phyloP scores from a whole-genome alignment of 2,329 filamentous ascomycete genomes.

The Knufia petricola region DNA sequence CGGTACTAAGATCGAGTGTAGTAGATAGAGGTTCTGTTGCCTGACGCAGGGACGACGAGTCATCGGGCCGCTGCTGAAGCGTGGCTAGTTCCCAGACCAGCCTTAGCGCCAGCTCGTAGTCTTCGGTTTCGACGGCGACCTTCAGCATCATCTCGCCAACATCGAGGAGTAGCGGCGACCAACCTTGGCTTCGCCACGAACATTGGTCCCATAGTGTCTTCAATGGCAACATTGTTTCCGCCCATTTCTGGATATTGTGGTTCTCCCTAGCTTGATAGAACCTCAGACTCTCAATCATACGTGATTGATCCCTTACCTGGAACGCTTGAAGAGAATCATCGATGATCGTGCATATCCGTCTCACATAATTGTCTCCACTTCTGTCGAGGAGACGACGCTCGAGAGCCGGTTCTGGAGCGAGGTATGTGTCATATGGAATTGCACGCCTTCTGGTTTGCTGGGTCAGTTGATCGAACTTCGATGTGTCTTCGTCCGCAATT shows the following conservation, averaged over 20 bases:
- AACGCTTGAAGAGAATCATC: constrained; percentile 43
- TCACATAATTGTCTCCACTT: constrained; percentile 42
- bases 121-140: constrained; percentile 38
- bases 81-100: constrained; percentile 48
- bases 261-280: constrained; percentile 48
- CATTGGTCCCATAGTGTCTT: constrained; percentile 46
- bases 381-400: constrained; percentile 40
- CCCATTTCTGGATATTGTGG: constrained; percentile 40
- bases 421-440: constrained; percentile 51
- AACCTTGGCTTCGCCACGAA: constrained; percentile 51
- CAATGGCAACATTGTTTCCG: constrained; percentile 43
- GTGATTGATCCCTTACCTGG: constrained; percentile 41
- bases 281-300: constrained; percentile 45
- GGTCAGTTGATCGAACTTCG: constrained; percentile 28
- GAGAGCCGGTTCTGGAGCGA: constrained; percentile 49
- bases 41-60: constrained; percentile 34
- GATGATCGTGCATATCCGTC: constrained; percentile 41
- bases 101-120: constrained; percentile 41
- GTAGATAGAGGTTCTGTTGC: constrained; percentile 25
- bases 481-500: constrained; percentile 50
- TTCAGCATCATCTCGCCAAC: constrained; percentile 46
- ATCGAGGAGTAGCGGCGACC: constrained; percentile 47
- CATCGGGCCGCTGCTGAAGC: constrained; percentile 27
- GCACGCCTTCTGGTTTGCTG: constrained; percentile 44
- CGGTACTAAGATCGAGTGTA: constrained; percentile 39